These are phyloP conservation scores for Entelexis sorbosivorans DNA, from an alignment of 1,139 yeast species.

Conservation along the genomic window DNA sequence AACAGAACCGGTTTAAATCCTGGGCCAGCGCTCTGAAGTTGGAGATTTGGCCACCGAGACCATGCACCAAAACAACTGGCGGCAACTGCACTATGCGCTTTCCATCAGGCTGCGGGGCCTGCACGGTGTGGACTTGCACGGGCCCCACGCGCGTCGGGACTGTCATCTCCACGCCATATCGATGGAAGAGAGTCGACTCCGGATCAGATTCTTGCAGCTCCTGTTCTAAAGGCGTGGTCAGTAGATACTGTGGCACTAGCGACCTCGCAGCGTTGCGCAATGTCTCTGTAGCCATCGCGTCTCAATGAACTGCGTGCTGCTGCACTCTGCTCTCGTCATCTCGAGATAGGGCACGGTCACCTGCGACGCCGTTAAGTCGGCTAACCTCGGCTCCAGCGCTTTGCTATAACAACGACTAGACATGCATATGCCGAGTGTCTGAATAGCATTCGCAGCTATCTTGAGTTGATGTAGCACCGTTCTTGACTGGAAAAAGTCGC, in stretches of 20 bases:
- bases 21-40: slow-evolving; percentile 61
- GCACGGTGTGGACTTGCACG: slow-evolving; percentile 20
- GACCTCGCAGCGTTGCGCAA: background rate
- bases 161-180: background rate
- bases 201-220: slow-evolving; percentile 8
- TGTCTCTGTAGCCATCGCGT: background rate
- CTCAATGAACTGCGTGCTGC: background rate
- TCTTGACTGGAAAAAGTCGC: no score
- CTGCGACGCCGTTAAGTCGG: no score
- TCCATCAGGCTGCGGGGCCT: slow-evolving; percentile 29
- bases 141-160: background rate
- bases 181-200: slow-evolving; percentile 2
- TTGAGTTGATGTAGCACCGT: no score
- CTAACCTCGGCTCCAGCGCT: no score
- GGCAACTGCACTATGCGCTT: slow-evolving; percentile 40
- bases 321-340: background rate
- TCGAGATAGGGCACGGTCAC: background rate
- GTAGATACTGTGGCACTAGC: background rate
- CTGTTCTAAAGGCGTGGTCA: slow-evolving; percentile 12
- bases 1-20: slow-evolving; percentile 54
- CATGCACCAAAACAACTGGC: slow-evolving; percentile 52
- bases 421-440: no score
- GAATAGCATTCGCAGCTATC: no score
- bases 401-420: no score
- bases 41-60: slow-evolving; percentile 66